A percentile compares a stretch with the other conserved stretches of the same genome.
Conservation (phyloP, 2,329 filamentous ascomycete species). For the Paraconiothyrium brasiliense region DNA sequence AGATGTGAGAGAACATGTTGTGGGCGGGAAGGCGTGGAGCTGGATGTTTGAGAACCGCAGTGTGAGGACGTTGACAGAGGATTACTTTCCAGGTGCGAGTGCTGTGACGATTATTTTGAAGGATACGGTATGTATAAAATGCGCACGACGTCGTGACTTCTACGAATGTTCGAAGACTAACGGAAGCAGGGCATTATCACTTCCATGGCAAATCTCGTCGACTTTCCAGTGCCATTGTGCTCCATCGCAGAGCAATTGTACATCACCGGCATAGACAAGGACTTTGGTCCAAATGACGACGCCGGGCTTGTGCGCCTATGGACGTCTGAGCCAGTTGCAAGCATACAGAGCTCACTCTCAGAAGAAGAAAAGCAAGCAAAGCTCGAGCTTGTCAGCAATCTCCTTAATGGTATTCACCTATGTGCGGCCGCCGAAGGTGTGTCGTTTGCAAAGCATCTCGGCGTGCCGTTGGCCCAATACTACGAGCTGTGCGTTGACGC, state of each 20-base stretch:
- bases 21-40: slow-evolving; percentile 55
- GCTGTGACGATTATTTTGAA: slow-evolving; percentile 60
- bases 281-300: slow-evolving; percentile 65
- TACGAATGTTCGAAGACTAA: slow-evolving; percentile 9
- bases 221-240: slow-evolving; percentile 69
- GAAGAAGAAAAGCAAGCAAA: slow-evolving; percentile 40
- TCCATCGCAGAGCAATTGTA: slow-evolving; percentile 72
- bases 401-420: slow-evolving; percentile 48
- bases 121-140: slow-evolving; percentile 49
- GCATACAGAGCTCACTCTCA: slow-evolving; percentile 35
- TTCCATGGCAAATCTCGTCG: slow-evolving; percentile 65
- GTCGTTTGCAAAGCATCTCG: slow-evolving; percentile 48
- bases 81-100: slow-evolving; percentile 57
- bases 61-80: slow-evolving; percentile 62
- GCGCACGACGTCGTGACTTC: background rate
- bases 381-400: slow-evolving; percentile 47
- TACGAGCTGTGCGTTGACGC: slow-evolving; percentile 49
- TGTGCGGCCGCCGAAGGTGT: slow-evolving; percentile 50
- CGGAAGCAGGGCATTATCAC: slow-evolving; percentile 68
- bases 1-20: slow-evolving; percentile 59
- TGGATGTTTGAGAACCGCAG: slow-evolving; percentile 69
- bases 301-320: slow-evolving; percentile 66
- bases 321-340: slow-evolving; percentile 50
- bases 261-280: slow-evolving; percentile 66
- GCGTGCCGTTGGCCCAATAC: slow-evolving; percentile 47